These are phyloP conservation scores for Echinochloa phyllopogon DNA, from an alignment of 176 grass and related monocot genomes.

Conservation along the genomic window DNA sequence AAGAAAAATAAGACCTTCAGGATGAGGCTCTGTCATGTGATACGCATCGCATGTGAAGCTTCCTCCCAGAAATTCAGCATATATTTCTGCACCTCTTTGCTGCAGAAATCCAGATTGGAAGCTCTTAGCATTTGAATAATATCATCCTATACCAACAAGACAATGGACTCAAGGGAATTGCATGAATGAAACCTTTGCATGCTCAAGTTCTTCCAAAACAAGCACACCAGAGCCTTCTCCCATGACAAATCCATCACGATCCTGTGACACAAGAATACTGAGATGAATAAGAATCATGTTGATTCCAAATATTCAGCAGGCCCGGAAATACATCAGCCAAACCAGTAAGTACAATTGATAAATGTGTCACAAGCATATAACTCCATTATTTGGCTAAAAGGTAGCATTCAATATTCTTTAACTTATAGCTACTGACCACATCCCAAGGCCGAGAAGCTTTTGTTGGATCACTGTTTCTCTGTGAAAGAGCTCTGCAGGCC, in stretches of 20 bases:
- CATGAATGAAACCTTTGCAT: constrained; percentile 70
- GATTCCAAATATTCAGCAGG: background rate
- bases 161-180: constrained; percentile 1
- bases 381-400: constrained; percentile 28
- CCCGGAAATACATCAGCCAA: constrained; percentile 30
- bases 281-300: background rate
- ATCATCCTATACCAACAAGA: constrained; percentile 21
- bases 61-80: constrained; percentile 98
- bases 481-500: constrained; percentile 94
- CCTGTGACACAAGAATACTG: constrained; percentile 50
- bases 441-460: constrained; percentile 99
- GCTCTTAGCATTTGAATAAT: constrained; percentile 30
- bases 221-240: constrained; percentile 98
- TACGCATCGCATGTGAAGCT: constrained; percentile 99
- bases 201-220: constrained; percentile 98
- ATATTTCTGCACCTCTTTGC: constrained; percentile 94
- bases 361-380: background rate
- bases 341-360: background rate
- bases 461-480: constrained; percentile 86
- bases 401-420: constrained; percentile 4
- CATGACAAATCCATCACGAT: constrained; percentile 99
- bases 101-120: constrained; percentile 41
- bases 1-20: constrained; percentile 65
- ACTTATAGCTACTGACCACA: constrained; percentile 59
- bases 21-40: constrained; percentile 99